phyloP scores from a whole-genome alignment of 768 basidiomycete genomes.

The Boletus subparvulus region DNA sequence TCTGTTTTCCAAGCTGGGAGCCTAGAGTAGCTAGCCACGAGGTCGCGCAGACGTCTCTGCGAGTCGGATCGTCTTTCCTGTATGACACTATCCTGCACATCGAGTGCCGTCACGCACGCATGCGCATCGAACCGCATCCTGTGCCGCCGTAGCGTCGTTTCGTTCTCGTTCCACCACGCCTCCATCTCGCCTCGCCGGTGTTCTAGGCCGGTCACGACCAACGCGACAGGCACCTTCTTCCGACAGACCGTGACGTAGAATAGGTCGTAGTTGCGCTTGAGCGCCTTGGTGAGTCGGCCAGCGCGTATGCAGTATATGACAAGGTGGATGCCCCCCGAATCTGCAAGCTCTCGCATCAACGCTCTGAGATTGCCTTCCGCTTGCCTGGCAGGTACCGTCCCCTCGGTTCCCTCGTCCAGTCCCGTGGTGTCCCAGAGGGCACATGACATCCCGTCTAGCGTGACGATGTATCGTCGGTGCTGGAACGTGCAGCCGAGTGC shows the following conservation, averaged over 20 bases:
- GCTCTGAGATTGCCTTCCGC: not conserved
- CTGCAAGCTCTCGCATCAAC: not conserved
- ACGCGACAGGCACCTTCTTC: conserved; percentile 32
- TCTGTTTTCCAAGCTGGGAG: not conserved
- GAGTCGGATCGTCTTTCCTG: not conserved
- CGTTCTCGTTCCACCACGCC: conserved; percentile 29
- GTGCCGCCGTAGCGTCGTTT: conserved; percentile 19
- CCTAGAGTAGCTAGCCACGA: not conserved
- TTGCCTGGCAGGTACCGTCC: not conserved
- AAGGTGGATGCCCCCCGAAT: not conserved
- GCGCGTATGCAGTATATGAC: not conserved
- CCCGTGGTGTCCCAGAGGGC: conserved; percentile 3
- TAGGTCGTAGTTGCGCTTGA: conserved; percentile 33
- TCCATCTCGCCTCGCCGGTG: conserved; percentile 21
- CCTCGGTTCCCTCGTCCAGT: not conserved
- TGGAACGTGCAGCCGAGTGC: conserved; percentile 4
- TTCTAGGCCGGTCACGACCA: conserved; percentile 39
- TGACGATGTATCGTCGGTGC: not conserved
- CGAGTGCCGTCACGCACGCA: not conserved
- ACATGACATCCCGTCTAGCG: not conserved
- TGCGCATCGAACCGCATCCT: conserved; percentile 28
- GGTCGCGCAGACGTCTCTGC: not conserved
- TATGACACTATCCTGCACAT: not conserved
- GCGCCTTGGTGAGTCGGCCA: not conserved
- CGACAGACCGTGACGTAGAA: conserved; percentile 35